Evolutionary conservation across 148 eudicot genomes (phyloP).

Genomic region (Amaranthus cruentus): DNA sequence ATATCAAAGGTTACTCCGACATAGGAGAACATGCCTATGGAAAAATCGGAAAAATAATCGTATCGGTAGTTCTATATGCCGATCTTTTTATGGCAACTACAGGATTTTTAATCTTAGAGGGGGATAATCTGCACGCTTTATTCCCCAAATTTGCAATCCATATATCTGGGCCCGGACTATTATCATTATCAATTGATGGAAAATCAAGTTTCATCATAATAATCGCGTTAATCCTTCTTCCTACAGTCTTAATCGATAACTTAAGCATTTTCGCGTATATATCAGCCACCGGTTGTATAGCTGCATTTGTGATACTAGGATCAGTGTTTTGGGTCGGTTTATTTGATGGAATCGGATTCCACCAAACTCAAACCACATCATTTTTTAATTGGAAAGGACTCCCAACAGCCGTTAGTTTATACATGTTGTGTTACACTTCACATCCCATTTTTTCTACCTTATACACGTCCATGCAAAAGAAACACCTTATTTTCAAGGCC

Average conservation of each 20-base stretch:
- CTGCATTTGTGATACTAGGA: constrained; percentile 34
- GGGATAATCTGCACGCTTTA: constrained; percentile 1
- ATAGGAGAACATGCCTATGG: not conserved
- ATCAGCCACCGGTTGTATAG: constrained; percentile 10
- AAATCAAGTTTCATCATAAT: not conserved
- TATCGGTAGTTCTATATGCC: not conserved
- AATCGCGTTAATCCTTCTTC: not conserved
- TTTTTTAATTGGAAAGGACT: constrained; percentile 38
- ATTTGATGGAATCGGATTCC: constrained; percentile 52
- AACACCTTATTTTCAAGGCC: constrained; percentile 36
- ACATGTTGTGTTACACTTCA: constrained; percentile 54
- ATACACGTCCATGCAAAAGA: constrained; percentile 51
- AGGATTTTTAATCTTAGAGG: not conserved
- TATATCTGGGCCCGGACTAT: not conserved
- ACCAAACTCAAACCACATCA: constrained; percentile 16
- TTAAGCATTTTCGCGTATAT: not conserved
- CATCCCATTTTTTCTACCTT: constrained; percentile 64
- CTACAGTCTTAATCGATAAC: not conserved
- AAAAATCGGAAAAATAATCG: not conserved
- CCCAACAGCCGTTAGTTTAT: constrained; percentile 52
- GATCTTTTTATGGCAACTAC: not conserved
- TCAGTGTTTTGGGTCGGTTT: constrained; percentile 44
- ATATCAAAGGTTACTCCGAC: not conserved
- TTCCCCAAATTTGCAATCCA: not conserved
- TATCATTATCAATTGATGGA: not conserved